A percentile compares a stretch with the other conserved stretches of the same genome.
Conservation (phyloP, 2,329 filamentous ascomycete genomes). For the Microsporum ferrugineum region DNA sequence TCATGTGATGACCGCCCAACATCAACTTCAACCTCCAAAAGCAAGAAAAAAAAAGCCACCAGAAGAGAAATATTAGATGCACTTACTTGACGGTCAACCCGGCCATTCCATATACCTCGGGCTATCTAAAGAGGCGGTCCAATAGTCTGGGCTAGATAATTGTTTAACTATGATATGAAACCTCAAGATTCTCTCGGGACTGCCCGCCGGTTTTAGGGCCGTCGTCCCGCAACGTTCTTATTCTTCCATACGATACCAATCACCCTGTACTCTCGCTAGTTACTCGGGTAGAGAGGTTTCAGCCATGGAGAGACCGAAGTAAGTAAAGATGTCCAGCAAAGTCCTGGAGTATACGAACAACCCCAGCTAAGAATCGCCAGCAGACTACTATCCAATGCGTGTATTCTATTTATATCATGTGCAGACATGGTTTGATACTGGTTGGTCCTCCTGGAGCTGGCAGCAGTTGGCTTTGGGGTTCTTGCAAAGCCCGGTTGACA, state of each 20-base stretch:
- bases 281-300: no score
- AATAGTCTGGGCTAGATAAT: neutral
- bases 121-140: neutral
- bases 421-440: neutral
- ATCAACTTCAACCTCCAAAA: neutral
- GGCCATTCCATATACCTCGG: neutral
- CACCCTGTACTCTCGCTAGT: no score
- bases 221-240: neutral
- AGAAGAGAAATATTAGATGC: neutral
- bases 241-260: neutral
- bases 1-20: neutral
- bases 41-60: neutral
- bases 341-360: neutral
- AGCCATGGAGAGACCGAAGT: neutral
- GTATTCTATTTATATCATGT: slow-evolving; percentile 4
- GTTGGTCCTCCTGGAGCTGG: neutral
- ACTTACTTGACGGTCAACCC: neutral
- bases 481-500: neutral
- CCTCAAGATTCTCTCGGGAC: neutral
- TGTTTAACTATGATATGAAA: neutral
- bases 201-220: neutral
- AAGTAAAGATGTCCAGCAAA: neutral
- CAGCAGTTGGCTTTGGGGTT: neutral
- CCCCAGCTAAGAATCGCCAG: neutral
- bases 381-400: neutral